Percentiles rank a stretch among this genome's conserved stretches.
Conservation (phyloP, 176 grass and related monocot species). For the Eragrostis nindensis region DNA sequence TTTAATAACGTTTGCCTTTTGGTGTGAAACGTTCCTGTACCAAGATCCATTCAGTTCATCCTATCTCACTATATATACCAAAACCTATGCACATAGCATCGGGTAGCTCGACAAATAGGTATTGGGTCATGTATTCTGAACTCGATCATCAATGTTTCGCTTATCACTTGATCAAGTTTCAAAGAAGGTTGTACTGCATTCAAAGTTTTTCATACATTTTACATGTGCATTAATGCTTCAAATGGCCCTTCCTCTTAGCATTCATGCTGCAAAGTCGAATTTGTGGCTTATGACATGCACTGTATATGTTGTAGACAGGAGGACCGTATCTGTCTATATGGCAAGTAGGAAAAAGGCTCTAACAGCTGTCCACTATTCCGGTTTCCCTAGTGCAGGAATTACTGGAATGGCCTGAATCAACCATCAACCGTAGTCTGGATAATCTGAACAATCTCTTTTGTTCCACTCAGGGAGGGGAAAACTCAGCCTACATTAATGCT, state of each 20-base stretch:
- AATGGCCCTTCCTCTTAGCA: background rate
- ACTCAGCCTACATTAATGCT: background rate
- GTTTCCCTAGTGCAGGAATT: background rate
- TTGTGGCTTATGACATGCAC: background rate
- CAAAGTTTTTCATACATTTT: slow-evolving; percentile 21
- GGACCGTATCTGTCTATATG: background rate
- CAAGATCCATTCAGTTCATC: background rate
- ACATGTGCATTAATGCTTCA: slow-evolving; percentile 7
- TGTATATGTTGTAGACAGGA: background rate
- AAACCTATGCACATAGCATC: background rate
- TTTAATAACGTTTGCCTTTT: background rate
- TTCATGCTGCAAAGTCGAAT: background rate
- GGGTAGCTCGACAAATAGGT: background rate
- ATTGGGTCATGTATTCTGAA: background rate
- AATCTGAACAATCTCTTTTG: background rate
- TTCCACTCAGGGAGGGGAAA: slow-evolving; percentile 8
- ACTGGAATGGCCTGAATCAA: background rate
- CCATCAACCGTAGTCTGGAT: background rate
- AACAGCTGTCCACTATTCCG: background rate
- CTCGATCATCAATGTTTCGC: slow-evolving; percentile 3
- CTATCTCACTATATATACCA: background rate
- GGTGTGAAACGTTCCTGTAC: background rate
- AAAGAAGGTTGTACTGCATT: background rate
- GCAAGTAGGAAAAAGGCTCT: slow-evolving; percentile 10
- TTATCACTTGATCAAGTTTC: slow-evolving; percentile 16